A percentile compares a stretch with the other conserved stretches of the same genome.
phyloP scores from a whole-genome alignment of 305 asterid genomes.

The Fraxinus sp. region DNA sequence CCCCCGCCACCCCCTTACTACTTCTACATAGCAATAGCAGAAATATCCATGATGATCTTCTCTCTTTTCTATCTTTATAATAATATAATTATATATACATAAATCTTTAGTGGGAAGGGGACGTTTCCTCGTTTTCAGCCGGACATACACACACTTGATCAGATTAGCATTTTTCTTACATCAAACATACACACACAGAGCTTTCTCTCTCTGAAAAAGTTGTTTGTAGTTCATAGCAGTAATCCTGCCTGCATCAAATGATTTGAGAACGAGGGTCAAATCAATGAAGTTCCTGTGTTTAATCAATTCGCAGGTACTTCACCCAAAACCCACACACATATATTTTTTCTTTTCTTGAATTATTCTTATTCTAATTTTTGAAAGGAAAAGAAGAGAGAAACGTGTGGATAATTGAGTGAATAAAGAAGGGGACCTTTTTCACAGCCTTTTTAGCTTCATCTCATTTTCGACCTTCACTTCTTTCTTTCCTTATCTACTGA shows the following conservation, averaged over 20 bases:
- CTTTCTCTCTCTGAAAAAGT: conserved; percentile 50
- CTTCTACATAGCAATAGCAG: conserved; percentile 19
- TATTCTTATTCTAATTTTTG: neutral
- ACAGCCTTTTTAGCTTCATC: conserved; percentile 57
- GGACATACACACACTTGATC: conserved; percentile 23
- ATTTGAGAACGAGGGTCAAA: conserved; percentile 70
- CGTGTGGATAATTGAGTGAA: conserved; percentile 61
- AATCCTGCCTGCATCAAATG: conserved; percentile 53
- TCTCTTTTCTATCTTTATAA: neutral
- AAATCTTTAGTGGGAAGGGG: conserved; percentile 53
- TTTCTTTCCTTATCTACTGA: conserved; percentile 29
- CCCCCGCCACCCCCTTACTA: neutral
- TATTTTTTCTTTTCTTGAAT: neutral
- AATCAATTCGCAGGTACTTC: conserved; percentile 40
- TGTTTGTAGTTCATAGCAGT: conserved; percentile 34
- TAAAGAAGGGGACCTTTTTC: conserved; percentile 77
- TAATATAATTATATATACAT: neutral
- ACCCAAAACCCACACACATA: neutral
- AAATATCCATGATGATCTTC: neutral
- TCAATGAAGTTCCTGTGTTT: conserved; percentile 41
- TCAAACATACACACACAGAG: conserved; percentile 33
- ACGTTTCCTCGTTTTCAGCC: conserved; percentile 87
- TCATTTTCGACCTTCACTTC: conserved; percentile 23
- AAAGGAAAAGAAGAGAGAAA: conserved; percentile 12
- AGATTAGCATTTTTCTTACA: neutral